phyloP scores from a whole-genome alignment of 345 rosid genomes.

The Syzygium aromaticum region DNA sequence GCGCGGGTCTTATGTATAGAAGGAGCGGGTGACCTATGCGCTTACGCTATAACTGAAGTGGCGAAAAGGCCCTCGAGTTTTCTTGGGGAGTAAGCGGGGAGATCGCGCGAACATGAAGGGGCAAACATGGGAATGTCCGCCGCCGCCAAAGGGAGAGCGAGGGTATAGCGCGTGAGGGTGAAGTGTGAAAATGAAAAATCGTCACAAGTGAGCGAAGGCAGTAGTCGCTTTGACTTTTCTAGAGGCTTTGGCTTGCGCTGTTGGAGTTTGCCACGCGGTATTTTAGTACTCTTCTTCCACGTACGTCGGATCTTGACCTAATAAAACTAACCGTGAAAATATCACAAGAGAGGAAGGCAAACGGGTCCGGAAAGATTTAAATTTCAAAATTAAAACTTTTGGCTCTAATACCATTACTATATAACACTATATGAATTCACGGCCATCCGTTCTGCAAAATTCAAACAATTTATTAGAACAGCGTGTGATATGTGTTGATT shows the following conservation, averaged over 20 bases:
- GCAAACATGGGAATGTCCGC: neutral
- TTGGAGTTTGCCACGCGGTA: neutral
- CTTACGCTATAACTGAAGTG: neutral
- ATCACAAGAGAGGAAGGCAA: too few relatives aligned
- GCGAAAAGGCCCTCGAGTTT: neutral
- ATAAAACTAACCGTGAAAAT: too few relatives aligned
- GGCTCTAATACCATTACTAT: too few relatives aligned
- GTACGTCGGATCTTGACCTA: too few relatives aligned
- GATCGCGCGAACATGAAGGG: neutral
- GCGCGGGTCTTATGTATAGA: neutral
- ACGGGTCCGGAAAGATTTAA: too few relatives aligned
- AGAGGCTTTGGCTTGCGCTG: neutral
- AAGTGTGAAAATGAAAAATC: neutral
- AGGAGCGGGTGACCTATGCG: neutral
- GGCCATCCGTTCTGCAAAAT: neutral
- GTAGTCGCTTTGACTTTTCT: neutral
- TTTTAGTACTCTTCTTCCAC: neutral
- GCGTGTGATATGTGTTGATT: rapidly evolving
- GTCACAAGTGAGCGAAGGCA: neutral
- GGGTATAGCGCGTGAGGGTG: neutral
- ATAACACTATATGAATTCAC: too few relatives aligned
- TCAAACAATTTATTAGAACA: neutral
- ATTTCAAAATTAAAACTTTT: too few relatives aligned
- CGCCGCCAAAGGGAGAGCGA: neutral
- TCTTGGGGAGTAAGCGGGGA: neutral